These are phyloP conservation scores for Paramecium primaurelia DNA, from an alignment of 73 alveolate species.

Conservation along the genomic window DNA sequence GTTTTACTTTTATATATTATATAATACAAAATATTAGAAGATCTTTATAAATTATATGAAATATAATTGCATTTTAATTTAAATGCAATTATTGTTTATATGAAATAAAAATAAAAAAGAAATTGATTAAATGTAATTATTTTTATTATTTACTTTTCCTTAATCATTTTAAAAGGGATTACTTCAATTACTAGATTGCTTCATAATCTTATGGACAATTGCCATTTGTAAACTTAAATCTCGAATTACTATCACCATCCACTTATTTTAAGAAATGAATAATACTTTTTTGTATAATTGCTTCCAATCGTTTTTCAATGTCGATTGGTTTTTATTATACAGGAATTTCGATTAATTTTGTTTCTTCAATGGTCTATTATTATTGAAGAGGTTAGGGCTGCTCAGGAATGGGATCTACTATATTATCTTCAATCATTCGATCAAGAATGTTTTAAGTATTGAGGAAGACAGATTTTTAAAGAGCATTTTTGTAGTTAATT, in stretches of 20 bases:
- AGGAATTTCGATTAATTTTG: neutral
- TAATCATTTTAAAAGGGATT: neutral
- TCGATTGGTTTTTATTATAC: neutral
- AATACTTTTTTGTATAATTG: neutral
- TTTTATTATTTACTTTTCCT: neutral
- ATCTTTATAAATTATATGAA: neutral
- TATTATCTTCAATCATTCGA: conserved; percentile 21
- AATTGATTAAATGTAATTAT: neutral
- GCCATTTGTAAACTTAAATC: conserved; percentile 26
- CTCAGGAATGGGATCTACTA: neutral
- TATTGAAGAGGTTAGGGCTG: neutral
- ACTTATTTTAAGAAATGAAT: neutral
- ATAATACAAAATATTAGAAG: neutral
- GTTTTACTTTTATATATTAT: too few species aligned
- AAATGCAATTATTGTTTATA: neutral
- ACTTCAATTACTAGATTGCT: conserved; percentile 8
- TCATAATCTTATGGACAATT: neutral
- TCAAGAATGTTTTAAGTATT: conserved; percentile 34
- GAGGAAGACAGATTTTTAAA: conserved; percentile 57
- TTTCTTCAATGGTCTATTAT: neutral
- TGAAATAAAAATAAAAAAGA: neutral
- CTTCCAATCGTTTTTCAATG: conserved; percentile 18
- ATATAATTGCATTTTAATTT: neutral
- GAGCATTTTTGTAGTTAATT: conserved; percentile 40
- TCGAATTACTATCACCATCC: conserved; percentile 29